Percentiles rank a stretch among this genome's conserved stretches.
Evolutionary conservation across 192 early-diverging fungal species (phyloP).

Genomic region (Cladochytrium replicatum): DNA sequence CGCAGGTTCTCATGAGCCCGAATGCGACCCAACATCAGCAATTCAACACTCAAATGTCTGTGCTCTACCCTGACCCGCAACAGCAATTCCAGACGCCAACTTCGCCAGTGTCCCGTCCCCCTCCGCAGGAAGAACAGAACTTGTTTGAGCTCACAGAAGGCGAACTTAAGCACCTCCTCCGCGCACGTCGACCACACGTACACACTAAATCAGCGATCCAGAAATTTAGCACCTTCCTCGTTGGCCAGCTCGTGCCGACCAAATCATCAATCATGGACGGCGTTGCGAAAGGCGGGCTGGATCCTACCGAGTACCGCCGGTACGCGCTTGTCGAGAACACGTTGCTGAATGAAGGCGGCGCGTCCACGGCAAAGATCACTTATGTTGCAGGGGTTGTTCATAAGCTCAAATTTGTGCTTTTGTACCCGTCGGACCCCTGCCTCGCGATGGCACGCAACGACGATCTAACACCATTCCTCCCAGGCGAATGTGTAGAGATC

Average conservation of each 20-base stretch:
- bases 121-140: too few species aligned
- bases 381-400: slow-evolving; percentile 11
- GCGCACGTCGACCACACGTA: slow-evolving; percentile 19
- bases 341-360: too few species aligned
- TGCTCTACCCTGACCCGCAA: too few species aligned
- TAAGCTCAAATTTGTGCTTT: slow-evolving; percentile 20
- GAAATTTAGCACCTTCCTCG: slow-evolving; percentile 9
- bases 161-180: slow-evolving; percentile 6
- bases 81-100: too few species aligned
- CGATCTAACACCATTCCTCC: slow-evolving; percentile 10
- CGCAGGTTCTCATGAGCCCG: too few species aligned
- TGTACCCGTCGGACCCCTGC: slow-evolving; percentile 25
- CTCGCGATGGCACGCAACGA: neutral
- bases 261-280: too few species aligned
- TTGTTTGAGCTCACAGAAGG: slow-evolving; percentile 2
- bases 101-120: too few species aligned
- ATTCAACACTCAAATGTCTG: too few species aligned
- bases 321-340: slow-evolving; percentile 16
- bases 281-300: neutral
- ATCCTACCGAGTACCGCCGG: slow-evolving; percentile 12
- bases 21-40: slow-evolving; percentile 1
- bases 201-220: slow-evolving; percentile 20
- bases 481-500: slow-evolving; percentile 23
- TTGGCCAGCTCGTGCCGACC: slow-evolving; percentile 16
- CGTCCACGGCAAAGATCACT: too few species aligned